These are phyloP conservation scores for Pseudevernia furfuracea DNA, from an alignment of 495 filamentous ascomycete genomes.

Conservation along the genomic window DNA sequence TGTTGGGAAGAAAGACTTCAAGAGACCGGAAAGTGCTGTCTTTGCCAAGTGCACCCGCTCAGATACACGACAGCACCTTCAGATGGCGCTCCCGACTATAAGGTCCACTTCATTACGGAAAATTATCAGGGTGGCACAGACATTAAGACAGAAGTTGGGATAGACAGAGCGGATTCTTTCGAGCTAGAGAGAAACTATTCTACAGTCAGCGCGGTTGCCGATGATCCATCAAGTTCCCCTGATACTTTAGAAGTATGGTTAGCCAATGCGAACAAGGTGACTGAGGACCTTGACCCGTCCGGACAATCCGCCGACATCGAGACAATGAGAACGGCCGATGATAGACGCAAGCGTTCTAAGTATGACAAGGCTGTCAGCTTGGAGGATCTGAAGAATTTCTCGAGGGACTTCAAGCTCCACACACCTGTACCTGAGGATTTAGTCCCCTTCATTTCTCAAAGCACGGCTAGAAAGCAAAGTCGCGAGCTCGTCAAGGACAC, in stretches of 20 bases:
- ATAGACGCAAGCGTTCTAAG: not conserved
- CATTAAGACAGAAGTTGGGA: not conserved
- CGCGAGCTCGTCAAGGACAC: not conserved
- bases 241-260: no score
- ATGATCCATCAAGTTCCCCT: not conserved
- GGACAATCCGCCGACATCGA: not conserved
- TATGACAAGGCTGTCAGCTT: not conserved
- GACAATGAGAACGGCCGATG: not conserved
- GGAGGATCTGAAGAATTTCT: not conserved
- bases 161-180: not conserved
- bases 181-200: not conserved
- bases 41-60: not conserved
- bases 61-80: not conserved
- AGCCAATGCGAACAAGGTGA: not conserved
- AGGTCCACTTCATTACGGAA: not conserved
- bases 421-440: not conserved
- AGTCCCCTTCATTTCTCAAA: not conserved
- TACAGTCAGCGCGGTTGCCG: not conserved
- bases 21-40: not conserved
- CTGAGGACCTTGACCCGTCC: not conserved
- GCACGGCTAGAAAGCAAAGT: not conserved
- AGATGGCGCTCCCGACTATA: not conserved
- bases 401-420: not conserved
- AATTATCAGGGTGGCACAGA: not conserved
- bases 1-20: not conserved